phyloP scores from a whole-genome alignment of 1,284 basidiomycete species.

The Ustanciosporium gigantosporum region DNA sequence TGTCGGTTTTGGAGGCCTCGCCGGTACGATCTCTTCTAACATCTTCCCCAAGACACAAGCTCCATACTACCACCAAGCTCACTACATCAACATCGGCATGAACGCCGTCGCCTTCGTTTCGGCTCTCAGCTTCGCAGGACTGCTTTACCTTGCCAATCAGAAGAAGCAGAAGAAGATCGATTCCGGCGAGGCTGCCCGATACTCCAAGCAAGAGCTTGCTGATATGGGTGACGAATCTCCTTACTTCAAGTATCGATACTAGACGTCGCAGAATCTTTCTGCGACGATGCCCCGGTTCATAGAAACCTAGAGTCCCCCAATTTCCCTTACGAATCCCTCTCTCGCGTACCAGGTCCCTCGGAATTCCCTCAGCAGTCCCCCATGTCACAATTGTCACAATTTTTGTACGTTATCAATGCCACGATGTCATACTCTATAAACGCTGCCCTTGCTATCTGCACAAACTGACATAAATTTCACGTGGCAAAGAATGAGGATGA shows the following conservation, averaged over 20 bases:
- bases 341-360: no score
- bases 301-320: no score
- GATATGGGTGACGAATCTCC: constrained; percentile 48
- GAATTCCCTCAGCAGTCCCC: no score
- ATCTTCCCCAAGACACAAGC: constrained; percentile 45
- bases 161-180: constrained; percentile 41
- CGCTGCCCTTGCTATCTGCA: no score
- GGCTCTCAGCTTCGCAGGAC: constrained; percentile 30
- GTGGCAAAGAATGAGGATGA: no score
- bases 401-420: no score
- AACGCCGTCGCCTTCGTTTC: constrained; percentile 31
- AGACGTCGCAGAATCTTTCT: no score
- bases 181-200: constrained; percentile 37
- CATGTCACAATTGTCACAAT: no score
- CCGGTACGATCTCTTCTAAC: constrained; percentile 45
- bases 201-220: constrained; percentile 30
- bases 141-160: constrained; percentile 33
- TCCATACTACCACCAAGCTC: constrained; percentile 39
- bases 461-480: no score
- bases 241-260: constrained; percentile 51
- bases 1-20: constrained; percentile 45
- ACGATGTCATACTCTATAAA: no score
- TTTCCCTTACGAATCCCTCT: no score
- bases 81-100: constrained; percentile 46
- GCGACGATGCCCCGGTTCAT: no score